Evolutionary conservation across 192 early-diverging fungal species (phyloP), one percentile per base, ranked within the genome.

Genomic region (Coemansia reversa): DNA sequence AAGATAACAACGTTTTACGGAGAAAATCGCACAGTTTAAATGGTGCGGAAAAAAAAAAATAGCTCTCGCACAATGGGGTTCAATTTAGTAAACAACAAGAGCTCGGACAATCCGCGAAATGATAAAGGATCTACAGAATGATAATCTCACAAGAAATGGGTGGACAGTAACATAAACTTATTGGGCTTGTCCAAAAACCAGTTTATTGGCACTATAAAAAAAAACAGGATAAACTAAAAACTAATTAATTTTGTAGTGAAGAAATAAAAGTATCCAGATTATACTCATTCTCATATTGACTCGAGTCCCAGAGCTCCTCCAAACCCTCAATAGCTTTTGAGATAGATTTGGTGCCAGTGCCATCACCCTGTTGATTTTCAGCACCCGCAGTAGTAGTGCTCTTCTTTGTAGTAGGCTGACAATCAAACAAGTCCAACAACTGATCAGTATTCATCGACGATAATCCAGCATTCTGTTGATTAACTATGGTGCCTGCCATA

Each of bases 361-460:
- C 68, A 22, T 53, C 75, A 1, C 58, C 61, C 8, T 55, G 60
- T 25, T 51, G 54, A 2, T 27, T 53, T 8, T 55, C 54, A 42
- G 33, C 54, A 16, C 53, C 29, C 25, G 59, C 55, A 9, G 55
- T 19, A 5, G 32, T 24, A 6, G 64, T 72, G 35, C 35, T 39
- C 35, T 39, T 39, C 35, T 39, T 39, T n/a, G 74, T 79, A 7
- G 83, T 74, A 19, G 74, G 66, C 22, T 84, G 87, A n/a, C 94
- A 81, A 57, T 85, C 85, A 70, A 98, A 98, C 48, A 98, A 74
- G 72, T 98, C 97, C 55, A 98, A 75, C 47, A 98, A 88, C 81
- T 97, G 92, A 50, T 93, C 92, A 27, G 97, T 95, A 69, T 94
- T 95, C 97, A 98, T 98, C 24, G 88, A 92, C 59, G 90, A 84